Evolutionary conservation across 768 basidiomycete genomes (phyloP).

Genomic region (Leccinum sublutescens): DNA sequence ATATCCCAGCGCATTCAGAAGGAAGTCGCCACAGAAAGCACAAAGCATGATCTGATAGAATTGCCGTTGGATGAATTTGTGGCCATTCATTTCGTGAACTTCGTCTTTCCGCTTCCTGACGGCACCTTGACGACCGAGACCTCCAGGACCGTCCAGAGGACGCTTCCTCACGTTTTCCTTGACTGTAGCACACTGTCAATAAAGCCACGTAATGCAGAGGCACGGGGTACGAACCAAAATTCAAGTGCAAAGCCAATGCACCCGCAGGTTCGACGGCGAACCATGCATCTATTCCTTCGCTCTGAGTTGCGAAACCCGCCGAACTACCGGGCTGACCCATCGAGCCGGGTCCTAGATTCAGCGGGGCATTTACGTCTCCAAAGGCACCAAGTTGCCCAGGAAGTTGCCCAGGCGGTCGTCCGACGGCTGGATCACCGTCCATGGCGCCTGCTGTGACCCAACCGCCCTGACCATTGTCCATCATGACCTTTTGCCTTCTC

Average conservation of each 20-base stretch:
- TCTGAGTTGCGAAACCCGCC: slow-evolving; percentile 21
- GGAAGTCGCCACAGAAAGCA: slow-evolving; percentile 96
- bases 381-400: slow-evolving; percentile 50
- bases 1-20: slow-evolving; percentile 96
- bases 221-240: slow-evolving; percentile 71
- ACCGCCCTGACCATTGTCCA: slow-evolving; percentile 82
- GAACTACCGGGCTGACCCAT: slow-evolving; percentile 31
- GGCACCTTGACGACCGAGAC: slow-evolving; percentile 96
- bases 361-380: slow-evolving; percentile 43
- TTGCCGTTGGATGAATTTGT: slow-evolving; percentile 95
- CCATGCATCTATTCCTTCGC: slow-evolving; percentile 94
- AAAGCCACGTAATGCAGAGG: not conserved
- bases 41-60: slow-evolving; percentile 99
- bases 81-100: slow-evolving; percentile 99
- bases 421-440: slow-evolving; percentile 56
- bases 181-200: slow-evolving; percentile 48
- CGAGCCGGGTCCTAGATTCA: slow-evolving; percentile 36
- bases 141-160: slow-evolving; percentile 87
- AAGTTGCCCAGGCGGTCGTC: slow-evolving; percentile 48
- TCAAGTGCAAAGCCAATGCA: slow-evolving; percentile 80
- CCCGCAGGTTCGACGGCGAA: slow-evolving; percentile 98
- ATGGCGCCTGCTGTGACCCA: slow-evolving; percentile 97
- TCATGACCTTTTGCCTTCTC: slow-evolving; percentile 85
- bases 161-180: slow-evolving; percentile 98
- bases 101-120: slow-evolving; percentile 97